A percentile compares a stretch with the other conserved stretches of the same genome.
phyloP scores from a whole-genome alignment of 495 filamentous ascomycete species.

The Penicillium canariense region DNA sequence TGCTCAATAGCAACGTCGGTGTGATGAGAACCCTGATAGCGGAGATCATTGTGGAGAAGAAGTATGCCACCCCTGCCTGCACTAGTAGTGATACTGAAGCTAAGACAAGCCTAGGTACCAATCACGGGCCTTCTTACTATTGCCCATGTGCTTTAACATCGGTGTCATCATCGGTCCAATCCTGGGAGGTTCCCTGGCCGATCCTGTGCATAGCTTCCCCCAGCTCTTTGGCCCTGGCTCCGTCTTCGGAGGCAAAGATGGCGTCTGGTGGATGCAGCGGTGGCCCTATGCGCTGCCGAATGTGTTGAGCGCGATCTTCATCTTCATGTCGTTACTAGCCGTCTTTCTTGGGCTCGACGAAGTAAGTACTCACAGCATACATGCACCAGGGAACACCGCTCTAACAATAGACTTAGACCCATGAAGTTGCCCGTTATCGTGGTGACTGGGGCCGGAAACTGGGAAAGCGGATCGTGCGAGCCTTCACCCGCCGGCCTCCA shows the following conservation, averaged over 20 bases:
- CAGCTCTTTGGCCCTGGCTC: constrained; percentile 62
- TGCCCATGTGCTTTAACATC: constrained; percentile 77
- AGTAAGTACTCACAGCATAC: constrained; percentile 29
- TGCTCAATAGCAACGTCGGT: constrained; percentile 77
- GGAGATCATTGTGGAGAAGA: constrained; percentile 72
- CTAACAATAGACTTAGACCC: constrained; percentile 38
- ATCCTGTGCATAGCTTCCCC: constrained; percentile 65
- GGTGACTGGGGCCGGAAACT: constrained; percentile 51
- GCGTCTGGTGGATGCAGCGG: constrained; percentile 58
- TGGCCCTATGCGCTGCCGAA: constrained; percentile 66
- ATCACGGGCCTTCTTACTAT: constrained; percentile 71
- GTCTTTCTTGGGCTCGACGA: constrained; percentile 61
- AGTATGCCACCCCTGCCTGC: constrained; percentile 26
- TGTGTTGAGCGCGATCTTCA: constrained; percentile 55
- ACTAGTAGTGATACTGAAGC: not conserved
- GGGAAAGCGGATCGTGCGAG: constrained; percentile 39
- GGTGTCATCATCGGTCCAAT: constrained; percentile 67
- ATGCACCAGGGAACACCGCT: not conserved
- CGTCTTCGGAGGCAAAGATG: constrained; percentile 45
- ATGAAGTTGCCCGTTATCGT: constrained; percentile 43
- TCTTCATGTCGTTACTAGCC: constrained; percentile 44
- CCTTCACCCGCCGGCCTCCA: constrained; percentile 27
- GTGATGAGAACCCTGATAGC: constrained; percentile 81
- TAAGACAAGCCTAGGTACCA: constrained; percentile 51
- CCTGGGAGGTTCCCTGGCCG: constrained; percentile 67